Evolutionary conservation across 306 rosid genomes (phyloP), one percentile per base, ranked within the genome.

Genomic region (Acacia crassicarpa): DNA sequence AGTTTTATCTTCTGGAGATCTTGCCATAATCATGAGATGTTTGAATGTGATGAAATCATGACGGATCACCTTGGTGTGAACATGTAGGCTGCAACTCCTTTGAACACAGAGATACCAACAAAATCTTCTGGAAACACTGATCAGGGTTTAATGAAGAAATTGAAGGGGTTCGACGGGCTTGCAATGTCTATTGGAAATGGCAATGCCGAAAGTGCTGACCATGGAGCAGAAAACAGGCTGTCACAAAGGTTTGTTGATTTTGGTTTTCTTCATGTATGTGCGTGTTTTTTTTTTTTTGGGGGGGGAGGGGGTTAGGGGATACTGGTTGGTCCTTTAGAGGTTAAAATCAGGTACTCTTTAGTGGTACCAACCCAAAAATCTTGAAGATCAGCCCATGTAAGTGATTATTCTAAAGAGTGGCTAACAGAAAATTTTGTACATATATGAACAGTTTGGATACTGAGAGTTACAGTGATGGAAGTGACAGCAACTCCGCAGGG

Each of bases 121-220:
- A 95, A 93, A 83, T 91, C 90, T 75, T 82, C 90, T 45, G 98
- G 95, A 82, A 95, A 87, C 80, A 72, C 89, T 16, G 91, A 92
- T 78, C 89, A 78, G 79, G 97, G 95, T 69, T 78, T 90, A 23
- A 83, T 89, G 88, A 95, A 93, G 88, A 93, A 89, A 88, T 76
- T 92, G 89, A 93, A 93, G 84, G 92, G 91, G 51, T 95, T 95
- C 54, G 97, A 92, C 84, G 97, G 88, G 43, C 99, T 93, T 80
- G 94, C 94, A 51, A 95, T 95, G 98, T 90, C 99, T 69, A 93
- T 93, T 44, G 99, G 98, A 79, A 93, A 90, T 86, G 89, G 88
- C 76, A 85, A 86, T 74, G 80, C 85, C 82, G 93, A 81, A 81
- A 88, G 82, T 81, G 87, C 88, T 8, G 97, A 87, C 77, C 90